Evolutionary conservation across 140 eudicot species (phyloP).

Genomic region (Stevia rebaudiana): DNA sequence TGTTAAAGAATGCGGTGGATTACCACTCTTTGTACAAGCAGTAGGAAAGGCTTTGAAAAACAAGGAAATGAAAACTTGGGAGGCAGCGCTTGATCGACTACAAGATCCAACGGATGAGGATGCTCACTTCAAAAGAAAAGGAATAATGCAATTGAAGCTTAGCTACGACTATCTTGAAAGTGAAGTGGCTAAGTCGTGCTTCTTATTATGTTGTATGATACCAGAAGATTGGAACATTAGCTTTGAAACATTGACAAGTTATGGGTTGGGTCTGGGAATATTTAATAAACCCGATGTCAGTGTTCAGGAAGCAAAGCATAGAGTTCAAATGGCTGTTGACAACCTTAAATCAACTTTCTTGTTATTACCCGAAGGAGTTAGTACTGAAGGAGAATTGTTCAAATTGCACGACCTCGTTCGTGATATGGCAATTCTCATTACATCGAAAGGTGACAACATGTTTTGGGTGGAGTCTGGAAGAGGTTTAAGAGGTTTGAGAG

Average conservation of each 20-base stretch:
- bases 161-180: background rate
- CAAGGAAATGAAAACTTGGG: slow-evolving; percentile 5
- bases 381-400: background rate
- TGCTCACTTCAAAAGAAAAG: background rate
- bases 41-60: slow-evolving; percentile 14
- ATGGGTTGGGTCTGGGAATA: slow-evolving; percentile 21
- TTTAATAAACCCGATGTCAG: background rate
- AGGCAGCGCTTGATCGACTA: slow-evolving; percentile 7
- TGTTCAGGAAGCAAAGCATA: slow-evolving; percentile 16
- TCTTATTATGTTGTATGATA: slow-evolving; percentile 31
- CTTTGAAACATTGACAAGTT: slow-evolving; percentile 3
- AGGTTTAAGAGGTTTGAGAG: background rate
- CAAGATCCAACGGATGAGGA: background rate
- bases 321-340: background rate
- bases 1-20: slow-evolving; percentile 11
- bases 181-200: slow-evolving; percentile 1
- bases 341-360: background rate
- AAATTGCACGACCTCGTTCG: slow-evolving; percentile 42
- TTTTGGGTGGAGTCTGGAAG: background rate
- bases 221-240: slow-evolving; percentile 9
- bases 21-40: background rate
- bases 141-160: background rate
- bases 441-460: background rate
- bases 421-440: slow-evolving; percentile 29
- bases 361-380: background rate